Evolutionary conservation across 1,139 yeast species (phyloP), one percentile per base, ranked within the genome.

Genomic region (Schwanniomyces etchellsii): DNA sequence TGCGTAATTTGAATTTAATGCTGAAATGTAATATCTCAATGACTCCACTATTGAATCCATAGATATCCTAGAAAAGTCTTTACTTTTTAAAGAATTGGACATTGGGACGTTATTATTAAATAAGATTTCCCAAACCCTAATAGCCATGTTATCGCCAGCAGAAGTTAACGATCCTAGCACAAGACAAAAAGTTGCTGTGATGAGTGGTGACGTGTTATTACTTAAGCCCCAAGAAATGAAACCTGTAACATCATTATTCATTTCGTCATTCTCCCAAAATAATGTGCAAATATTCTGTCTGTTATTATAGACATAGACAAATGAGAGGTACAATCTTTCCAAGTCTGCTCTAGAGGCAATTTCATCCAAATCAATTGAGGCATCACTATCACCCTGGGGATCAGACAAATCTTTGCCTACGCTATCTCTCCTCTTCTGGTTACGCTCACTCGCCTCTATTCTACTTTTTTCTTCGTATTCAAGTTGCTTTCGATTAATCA

Each of bases 211-310:
- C 2, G 72, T 63, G 38, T 82, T 86, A 45, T 89, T 82, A 35
- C 79, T 77, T 4, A 93, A 70, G 0, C 94, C 94, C 97, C 97
- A 89, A 27, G 74, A 74, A 30, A 89, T 64, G 44, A 91, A 89
- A 0, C 96, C 96, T 44, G 76, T 70, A 9, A 64, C 44, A 31
- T 65, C 70, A 32, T 42, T 46, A 9, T 48, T 43, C 3, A 39
- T 35, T 30, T 73, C 79, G 13, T 78, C 71, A 36, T 82, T 85
- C 2, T 63, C 57, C 95, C 96, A 88, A 43, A 85, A 82, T n/a
- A 61, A 56, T 1, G 64, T 46, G 16, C 85, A 72, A 11, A 79
- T 59, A 3, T 70, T 70, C 1, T 80, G 74, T 37, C 95, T 67
- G 20, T 72, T 68, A 26, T 70, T 62, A 49, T 81, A 88, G 4